Evolutionary conservation across 2,329 filamentous ascomycete species (phyloP).

Genomic region (Aureobasidium sp.): DNA sequence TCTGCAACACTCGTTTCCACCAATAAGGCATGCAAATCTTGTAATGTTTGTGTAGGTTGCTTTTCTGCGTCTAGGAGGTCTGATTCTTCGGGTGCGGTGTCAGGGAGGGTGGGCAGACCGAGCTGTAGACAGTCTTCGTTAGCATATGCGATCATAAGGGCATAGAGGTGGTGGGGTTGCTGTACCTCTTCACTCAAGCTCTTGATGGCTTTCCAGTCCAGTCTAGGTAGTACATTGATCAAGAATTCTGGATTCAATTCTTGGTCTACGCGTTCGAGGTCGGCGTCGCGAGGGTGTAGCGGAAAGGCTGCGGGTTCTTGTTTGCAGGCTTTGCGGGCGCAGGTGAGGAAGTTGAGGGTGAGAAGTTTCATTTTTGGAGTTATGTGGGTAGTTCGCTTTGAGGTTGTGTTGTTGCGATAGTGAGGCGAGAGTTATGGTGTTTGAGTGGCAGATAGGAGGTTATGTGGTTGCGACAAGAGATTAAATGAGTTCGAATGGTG

Average conservation of each 20-base stretch:
- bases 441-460: too few species aligned
- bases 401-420: too few species aligned
- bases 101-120: slow-evolving; percentile 65
- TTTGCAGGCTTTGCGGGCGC: slow-evolving; percentile 93
- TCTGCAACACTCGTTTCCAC: slow-evolving; percentile 90
- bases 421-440: too few species aligned
- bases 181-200: slow-evolving; percentile 67
- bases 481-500: too few species aligned
- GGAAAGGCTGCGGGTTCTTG: slow-evolving; percentile 71
- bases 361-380: slow-evolving; percentile 70
- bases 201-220: slow-evolving; percentile 80
- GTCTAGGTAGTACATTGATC: slow-evolving; percentile 71
- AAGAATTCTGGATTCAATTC: slow-evolving; percentile 76
- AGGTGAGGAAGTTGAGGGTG: slow-evolving; percentile 93
- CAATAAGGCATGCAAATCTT: slow-evolving; percentile 71
- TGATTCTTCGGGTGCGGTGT: slow-evolving; percentile 23
- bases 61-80: slow-evolving; percentile 34
- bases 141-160: too few species aligned
- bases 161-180: too few species aligned
- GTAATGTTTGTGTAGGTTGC: slow-evolving; percentile 58
- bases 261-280: slow-evolving; percentile 76
- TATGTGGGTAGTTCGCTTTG: too few species aligned
- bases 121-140: too few species aligned
- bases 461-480: too few species aligned
- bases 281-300: slow-evolving; percentile 83